A percentile compares a stretch with the other conserved stretches of the same genome.
Conservation (phyloP, 208 protist species). For the Trypanosoma avium region DNA sequence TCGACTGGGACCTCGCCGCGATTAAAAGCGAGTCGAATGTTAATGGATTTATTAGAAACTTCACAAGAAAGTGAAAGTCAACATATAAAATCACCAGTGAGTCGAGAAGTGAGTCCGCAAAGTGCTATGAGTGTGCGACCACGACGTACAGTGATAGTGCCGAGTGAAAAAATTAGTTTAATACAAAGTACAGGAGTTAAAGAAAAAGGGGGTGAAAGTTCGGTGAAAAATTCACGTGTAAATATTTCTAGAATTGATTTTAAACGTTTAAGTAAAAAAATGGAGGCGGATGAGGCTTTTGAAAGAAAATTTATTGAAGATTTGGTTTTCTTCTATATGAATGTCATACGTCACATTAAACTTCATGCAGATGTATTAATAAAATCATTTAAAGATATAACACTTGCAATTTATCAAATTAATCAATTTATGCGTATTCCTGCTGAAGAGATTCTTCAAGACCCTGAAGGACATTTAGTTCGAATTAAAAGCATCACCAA, state of each 20-base stretch:
- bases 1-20: background rate
- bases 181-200: background rate
- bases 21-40: background rate
- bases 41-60: background rate
- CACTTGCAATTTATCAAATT: constrained; percentile 2
- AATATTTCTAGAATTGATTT: background rate
- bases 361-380: background rate
- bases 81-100: background rate
- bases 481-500: background rate
- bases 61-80: background rate
- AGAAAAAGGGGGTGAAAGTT: background rate
- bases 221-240: background rate
- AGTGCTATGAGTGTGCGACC: background rate
- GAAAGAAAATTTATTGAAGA: background rate
- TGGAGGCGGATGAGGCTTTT: constrained; percentile 7
- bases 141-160: background rate
- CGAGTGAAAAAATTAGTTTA: background rate
- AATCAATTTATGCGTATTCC: constrained; percentile 7
- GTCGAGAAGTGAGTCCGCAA: background rate
- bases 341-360: background rate
- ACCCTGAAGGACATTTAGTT: background rate
- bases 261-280: background rate
- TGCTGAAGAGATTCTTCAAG: constrained; percentile 5
- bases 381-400: background rate
- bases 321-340: background rate